Evolutionary conservation across 202 grass and related monocot species (phyloP), one percentile per base, ranked within the genome.

Genomic region (Musa balbisiana): DNA sequence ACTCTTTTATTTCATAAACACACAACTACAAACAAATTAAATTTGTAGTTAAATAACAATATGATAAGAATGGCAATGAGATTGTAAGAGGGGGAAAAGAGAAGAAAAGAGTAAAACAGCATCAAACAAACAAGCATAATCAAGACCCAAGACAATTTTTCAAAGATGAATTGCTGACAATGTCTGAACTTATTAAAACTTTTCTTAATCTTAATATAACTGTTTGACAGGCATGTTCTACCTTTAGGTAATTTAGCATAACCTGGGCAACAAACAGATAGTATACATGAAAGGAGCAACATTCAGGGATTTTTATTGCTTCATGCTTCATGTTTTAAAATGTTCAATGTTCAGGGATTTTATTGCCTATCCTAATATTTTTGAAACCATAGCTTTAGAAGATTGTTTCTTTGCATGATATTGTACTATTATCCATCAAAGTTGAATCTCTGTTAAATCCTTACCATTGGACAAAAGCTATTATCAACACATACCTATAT

Each of bases 1-100:
- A 49, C 17, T 68, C 58, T 65, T 49, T 13, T 14, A 55, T 67
- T 72, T 26, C 60, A 78, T 25, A 79, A 80, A 51, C 16, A 88
- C 10, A 71, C 29, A 67, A 79, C 21, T 27, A 65, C 19, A 65
- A 11, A 26, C 14, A 26, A 26, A 9, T 1, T 27, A 13, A 65
- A 65, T 2, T 26, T 14, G 4, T 12, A 23, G 11, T 65, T 49
- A 51, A 16, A 70, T 20, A n/a, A 11, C 49, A 20, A 22, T 25
- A 10, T 23, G 0, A 23, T 64, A 64, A 24, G 8, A 64, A 11
- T 10, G 21, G 62, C 11, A 20, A 43, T 43, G 5, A 64, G 19
- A 64, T 10, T 22, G 10, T 9, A 64, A 64, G 23, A 20, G 10
- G 17, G n/a, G 23, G 25, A 64, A 22, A 20, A 64, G 10, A 65